phyloP scores from a whole-genome alignment of 257 asterid species.

The Nicotiana obtusifolia region DNA sequence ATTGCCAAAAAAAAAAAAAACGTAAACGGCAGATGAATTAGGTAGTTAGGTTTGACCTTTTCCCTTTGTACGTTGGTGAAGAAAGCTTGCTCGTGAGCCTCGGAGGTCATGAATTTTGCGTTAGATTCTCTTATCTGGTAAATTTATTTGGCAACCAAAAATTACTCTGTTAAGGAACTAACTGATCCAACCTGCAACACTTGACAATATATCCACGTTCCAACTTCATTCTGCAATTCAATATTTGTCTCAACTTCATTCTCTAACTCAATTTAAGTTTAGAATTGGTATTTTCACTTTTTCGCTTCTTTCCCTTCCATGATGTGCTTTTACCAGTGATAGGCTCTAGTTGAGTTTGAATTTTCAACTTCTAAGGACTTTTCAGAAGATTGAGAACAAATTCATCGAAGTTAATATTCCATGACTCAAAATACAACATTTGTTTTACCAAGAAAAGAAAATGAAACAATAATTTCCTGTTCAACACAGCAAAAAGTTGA shows the following conservation, averaged over 20 bases:
- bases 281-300: background rate
- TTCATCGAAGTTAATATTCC: background rate
- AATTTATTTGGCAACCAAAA: no score
- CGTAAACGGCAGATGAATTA: background rate
- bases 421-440: background rate
- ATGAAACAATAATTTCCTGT: no score
- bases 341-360: no score
- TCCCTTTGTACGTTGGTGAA: background rate
- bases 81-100: background rate
- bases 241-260: background rate
- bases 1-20: background rate
- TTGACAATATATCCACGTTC: no score
- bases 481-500: no score
- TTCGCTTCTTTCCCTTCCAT: background rate
- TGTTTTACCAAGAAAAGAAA: no score
- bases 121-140: background rate
- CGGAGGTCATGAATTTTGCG: background rate
- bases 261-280: no score
- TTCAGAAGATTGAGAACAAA: background rate
- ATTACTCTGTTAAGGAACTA: no score
- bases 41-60: background rate
- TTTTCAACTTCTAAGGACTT: background rate
- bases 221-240: background rate
- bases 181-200: no score
- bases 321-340: no score